A percentile compares a stretch with the other conserved stretches of the same genome.
Conservation (phyloP, 2,329 filamentous ascomycete genomes). For the Fusarium aywerte region DNA sequence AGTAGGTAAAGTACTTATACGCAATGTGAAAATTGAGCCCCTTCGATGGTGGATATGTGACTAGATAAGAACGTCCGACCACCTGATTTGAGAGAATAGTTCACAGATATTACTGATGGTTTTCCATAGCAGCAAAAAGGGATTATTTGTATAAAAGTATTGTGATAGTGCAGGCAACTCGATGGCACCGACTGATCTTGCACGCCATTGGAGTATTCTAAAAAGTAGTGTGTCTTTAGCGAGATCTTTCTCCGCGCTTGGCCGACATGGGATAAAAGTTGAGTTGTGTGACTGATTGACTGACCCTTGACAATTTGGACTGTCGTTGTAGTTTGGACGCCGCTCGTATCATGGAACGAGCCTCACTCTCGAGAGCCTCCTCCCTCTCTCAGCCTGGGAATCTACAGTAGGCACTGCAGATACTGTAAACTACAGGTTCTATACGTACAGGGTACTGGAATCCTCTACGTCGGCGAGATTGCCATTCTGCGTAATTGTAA, state of each 20-base stretch:
- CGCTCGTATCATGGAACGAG: conserved; percentile 5
- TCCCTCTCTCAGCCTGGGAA: background rate
- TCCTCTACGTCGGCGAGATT: background rate
- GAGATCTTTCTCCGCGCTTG: conserved; percentile 27
- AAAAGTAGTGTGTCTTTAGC: conserved; percentile 10
- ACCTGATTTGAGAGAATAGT: too few species aligned
- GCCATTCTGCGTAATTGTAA: background rate
- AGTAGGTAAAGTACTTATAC: too few species aligned
- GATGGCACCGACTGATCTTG: conserved; percentile 1
- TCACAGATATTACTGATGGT: background rate
- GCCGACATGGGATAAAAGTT: conserved; percentile 16
- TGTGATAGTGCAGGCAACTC: conserved; percentile 19
- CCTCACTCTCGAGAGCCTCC: background rate
- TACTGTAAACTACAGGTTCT: background rate
- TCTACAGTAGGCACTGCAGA: background rate
- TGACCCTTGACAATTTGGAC: conserved; percentile 6
- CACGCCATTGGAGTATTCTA: conserved; percentile 19
- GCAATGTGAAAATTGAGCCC: too few species aligned
- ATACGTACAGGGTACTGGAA: background rate
- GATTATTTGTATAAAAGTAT: background rate
- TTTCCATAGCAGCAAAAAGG: background rate
- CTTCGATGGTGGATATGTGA: too few species aligned
- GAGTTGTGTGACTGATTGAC: conserved; percentile 6
- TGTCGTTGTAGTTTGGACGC: conserved; percentile 6
- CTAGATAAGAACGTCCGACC: too few species aligned